Evolutionary conservation across 129 eudicot species (phyloP).

Genomic region (Arctium lappa): DNA sequence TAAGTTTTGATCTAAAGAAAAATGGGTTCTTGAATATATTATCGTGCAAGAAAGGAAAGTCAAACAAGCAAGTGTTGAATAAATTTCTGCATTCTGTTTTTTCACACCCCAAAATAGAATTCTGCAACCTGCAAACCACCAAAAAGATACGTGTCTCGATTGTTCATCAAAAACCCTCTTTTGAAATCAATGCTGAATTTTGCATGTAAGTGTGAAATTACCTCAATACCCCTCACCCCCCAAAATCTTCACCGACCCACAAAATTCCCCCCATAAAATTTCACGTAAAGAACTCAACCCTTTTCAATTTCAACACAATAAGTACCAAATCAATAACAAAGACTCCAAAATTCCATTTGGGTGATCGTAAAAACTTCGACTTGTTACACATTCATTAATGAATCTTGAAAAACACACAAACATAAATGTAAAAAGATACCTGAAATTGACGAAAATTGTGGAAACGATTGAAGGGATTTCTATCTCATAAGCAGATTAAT

Average conservation of each 20-base stretch:
- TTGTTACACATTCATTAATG: conserved; percentile 11
- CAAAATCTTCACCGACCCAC: background rate
- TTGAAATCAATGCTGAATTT: conserved; percentile 13
- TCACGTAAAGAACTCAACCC: background rate
- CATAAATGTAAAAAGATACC: background rate
- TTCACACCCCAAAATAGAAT: conserved; percentile 17
- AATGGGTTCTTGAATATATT: background rate
- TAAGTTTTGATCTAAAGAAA: background rate
- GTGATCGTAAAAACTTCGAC: too few relatives aligned
- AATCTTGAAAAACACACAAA: background rate
- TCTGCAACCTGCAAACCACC: conserved; percentile 13
- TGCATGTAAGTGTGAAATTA: conserved; percentile 31
- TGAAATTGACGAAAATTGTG: conserved; percentile 12
- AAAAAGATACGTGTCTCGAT: conserved; percentile 21
- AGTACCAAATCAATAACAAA: conserved; percentile 13
- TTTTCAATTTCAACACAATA: conserved; percentile 6
- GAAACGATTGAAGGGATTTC: conserved; percentile 9
- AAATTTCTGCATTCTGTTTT: background rate
- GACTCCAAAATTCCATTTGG: background rate
- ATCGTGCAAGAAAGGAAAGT: background rate
- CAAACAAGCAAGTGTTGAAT: background rate
- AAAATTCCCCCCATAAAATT: background rate
- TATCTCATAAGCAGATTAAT: conserved; percentile 11
- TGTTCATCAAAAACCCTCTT: conserved; percentile 4
- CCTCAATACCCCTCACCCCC: conserved; percentile 21